Evolutionary conservation across 805 yeast genomes (phyloP).

Genomic region (Kodamaea jinghongensis): DNA sequence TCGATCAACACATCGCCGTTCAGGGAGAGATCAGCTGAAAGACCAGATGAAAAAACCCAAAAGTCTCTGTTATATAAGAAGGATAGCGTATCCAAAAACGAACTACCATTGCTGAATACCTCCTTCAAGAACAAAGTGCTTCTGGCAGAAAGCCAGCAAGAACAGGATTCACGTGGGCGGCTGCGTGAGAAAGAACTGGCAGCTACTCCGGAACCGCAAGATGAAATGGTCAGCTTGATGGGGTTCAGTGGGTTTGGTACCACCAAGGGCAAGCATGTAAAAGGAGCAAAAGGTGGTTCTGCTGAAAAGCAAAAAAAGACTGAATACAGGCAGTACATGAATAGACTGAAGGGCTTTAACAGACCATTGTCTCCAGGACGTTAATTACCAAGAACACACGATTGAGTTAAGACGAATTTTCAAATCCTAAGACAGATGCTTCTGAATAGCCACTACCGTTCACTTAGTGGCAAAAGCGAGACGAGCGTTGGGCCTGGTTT

Average conservation of each 20-base stretch:
- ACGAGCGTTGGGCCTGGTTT: too few relatives aligned
- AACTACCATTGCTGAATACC: slow-evolving; percentile 18
- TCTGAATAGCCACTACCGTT: too few relatives aligned
- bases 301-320: slow-evolving; percentile 37
- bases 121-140: slow-evolving; percentile 15
- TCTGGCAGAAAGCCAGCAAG: slow-evolving; percentile 14
- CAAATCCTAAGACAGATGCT: too few relatives aligned
- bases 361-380: slow-evolving; percentile 51
- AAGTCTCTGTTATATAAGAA: slow-evolving; percentile 15
- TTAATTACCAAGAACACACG: too few relatives aligned
- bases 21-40: slow-evolving; percentile 19
- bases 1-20: slow-evolving; percentile 8
- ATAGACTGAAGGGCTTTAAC: slow-evolving; percentile 54
- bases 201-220: slow-evolving; percentile 12
- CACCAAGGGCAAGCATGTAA: slow-evolving; percentile 57
- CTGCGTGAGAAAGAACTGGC: slow-evolving; percentile 19
- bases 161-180: slow-evolving; percentile 24
- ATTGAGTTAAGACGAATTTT: too few relatives aligned
- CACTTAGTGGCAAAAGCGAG: too few relatives aligned
- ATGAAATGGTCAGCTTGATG: slow-evolving; percentile 47
- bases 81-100: slow-evolving; percentile 14
- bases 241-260: slow-evolving; percentile 56
- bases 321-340: slow-evolving; percentile 60
- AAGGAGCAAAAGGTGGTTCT: slow-evolving; percentile 47
- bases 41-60: slow-evolving; percentile 15